Percentiles rank a stretch among this genome's conserved stretches.
Evolutionary conservation across 2,329 filamentous ascomycete species (phyloP).

Genomic region (Hymenoscyphus fraxineus): DNA sequence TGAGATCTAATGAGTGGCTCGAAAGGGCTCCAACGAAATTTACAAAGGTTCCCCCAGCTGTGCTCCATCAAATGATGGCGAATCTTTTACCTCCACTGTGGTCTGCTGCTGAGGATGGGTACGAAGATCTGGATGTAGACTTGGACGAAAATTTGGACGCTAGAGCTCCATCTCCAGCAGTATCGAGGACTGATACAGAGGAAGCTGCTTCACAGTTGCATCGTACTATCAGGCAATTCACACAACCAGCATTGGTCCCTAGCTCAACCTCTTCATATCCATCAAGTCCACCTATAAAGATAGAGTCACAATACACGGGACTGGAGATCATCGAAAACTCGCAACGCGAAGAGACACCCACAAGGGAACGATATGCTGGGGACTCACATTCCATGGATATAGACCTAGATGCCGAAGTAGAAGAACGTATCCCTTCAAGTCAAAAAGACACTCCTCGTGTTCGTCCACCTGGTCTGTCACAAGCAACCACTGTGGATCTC

Average conservation of each 20-base stretch:
- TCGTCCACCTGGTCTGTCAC: conserved; percentile 20
- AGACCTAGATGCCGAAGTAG: not conserved
- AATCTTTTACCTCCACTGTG: conserved; percentile 52
- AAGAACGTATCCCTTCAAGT: conserved; percentile 14
- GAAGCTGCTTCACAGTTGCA: conserved; percentile 31
- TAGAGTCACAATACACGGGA: not conserved
- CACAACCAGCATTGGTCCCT: conserved; percentile 14
- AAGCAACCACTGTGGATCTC: conserved; percentile 34
- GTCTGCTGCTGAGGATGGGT: not conserved
- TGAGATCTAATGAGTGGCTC: conserved; percentile 54
- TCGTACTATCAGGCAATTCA: conserved; percentile 29
- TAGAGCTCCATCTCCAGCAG: conserved; percentile 7
- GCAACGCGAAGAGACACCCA: not conserved
- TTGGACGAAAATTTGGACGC: not conserved
- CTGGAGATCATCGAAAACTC: not conserved
- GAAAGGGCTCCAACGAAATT: conserved; percentile 48
- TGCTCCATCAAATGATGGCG: conserved; percentile 54
- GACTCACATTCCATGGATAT: not conserved
- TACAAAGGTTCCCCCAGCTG: conserved; percentile 52
- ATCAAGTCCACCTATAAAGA: conserved; percentile 6
- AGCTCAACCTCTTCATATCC: not conserved
- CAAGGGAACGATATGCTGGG: not conserved
- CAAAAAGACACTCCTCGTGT: conserved; percentile 8
- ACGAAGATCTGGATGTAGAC: not conserved
- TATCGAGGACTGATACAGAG: conserved; percentile 31